phyloP scores from a whole-genome alignment of 306 rosid genomes.

The Leucaena leucocephala region DNA sequence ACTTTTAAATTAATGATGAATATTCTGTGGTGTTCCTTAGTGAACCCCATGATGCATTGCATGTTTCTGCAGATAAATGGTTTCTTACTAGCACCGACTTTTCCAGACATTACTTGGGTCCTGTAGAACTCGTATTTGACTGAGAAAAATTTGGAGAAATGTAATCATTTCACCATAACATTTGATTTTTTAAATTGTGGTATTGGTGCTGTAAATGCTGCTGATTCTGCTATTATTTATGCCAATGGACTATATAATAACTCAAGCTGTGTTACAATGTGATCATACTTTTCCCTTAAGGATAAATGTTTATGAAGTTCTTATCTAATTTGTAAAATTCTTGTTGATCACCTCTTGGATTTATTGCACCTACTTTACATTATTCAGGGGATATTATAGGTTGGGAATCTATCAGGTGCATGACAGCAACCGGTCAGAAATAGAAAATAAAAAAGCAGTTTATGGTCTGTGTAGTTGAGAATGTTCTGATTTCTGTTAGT shows the following conservation, averaged over 20 bases:
- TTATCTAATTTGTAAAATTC: not conserved
- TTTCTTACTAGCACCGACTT: constrained; percentile 4
- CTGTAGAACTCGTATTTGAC: constrained; percentile 15
- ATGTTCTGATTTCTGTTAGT: not conserved
- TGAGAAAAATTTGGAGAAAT: not conserved
- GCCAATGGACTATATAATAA: not conserved
- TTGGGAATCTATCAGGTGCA: not conserved
- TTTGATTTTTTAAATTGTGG: not conserved
- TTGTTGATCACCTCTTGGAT: not conserved
- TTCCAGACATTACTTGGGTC: constrained; percentile 14
- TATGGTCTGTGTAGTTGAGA: not conserved
- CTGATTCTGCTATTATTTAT: not conserved
- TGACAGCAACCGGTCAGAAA: no score
- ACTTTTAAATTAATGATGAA: not conserved
- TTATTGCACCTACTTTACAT: constrained; percentile 27
- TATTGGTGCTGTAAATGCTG: not conserved
- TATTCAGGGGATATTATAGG: not conserved
- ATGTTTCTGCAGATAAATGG: constrained; percentile 4
- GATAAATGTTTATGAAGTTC: not conserved
- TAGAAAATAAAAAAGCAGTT: constrained; percentile 19
- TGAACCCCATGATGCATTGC: constrained; percentile 4
- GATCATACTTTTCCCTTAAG: not conserved
- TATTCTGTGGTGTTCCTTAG: constrained; percentile 21
- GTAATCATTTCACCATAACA: not conserved
- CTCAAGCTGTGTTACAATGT: not conserved